Conservation (phyloP, 106 monocot species). For the Agapanthus africanus region DNA sequence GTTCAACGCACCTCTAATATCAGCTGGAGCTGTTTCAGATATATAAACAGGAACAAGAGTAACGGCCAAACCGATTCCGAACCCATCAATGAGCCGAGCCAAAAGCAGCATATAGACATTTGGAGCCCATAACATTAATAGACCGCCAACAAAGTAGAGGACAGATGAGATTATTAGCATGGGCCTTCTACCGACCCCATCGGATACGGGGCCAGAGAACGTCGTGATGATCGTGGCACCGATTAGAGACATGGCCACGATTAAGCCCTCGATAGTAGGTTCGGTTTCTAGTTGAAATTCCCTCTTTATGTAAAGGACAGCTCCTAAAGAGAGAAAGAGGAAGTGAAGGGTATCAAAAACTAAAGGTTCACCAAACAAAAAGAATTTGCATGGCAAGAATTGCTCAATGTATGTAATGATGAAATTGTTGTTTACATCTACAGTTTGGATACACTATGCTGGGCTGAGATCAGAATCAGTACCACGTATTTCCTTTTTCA, state of each 20-base stretch:
- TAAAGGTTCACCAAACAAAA: no score
- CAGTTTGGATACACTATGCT: no score
- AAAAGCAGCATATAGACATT: conserved; percentile 22
- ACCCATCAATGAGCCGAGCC: conserved; percentile 29
- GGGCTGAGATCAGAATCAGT: no score
- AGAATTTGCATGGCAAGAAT: no score
- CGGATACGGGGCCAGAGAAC: conserved; percentile 26
- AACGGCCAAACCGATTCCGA: conserved; percentile 27
- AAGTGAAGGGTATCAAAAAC: no score
- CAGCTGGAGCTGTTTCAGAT: conserved; percentile 27
- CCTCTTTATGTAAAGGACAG: conserved; percentile 30
- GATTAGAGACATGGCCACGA: conserved; percentile 28
- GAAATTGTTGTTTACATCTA: no score
- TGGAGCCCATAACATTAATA: conserved; percentile 31
- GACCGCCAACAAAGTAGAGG: conserved; percentile 21
- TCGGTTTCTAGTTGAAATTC: conserved; percentile 21
- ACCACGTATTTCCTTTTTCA: no score
- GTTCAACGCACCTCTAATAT: conserved; percentile 22
- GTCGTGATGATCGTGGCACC: conserved; percentile 30
- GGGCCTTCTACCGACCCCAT: conserved; percentile 16
- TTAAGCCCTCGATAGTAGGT: conserved; percentile 28
- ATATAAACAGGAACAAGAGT: conserved; percentile 28
- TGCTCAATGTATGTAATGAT: no score
- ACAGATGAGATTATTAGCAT: conserved; percentile 26
- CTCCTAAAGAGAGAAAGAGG: conserved; percentile 15